Percentiles rank a stretch among this genome's conserved stretches.
Conservation (phyloP, 495 filamentous ascomycete species). For the Lichenothelia convexa region DNA sequence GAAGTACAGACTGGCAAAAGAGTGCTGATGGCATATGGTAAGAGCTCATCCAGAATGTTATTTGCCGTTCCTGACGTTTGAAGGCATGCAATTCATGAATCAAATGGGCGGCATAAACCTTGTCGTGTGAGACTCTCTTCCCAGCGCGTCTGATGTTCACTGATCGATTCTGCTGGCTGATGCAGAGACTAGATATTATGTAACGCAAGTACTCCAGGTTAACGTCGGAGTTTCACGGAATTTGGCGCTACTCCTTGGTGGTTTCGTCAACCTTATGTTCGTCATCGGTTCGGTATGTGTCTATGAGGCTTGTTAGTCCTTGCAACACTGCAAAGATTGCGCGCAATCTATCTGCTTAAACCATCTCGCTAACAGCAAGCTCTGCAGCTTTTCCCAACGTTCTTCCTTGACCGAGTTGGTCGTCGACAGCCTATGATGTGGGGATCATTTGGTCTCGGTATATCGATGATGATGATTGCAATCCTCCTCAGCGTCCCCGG, state of each 20-base stretch:
- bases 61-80: too few species aligned
- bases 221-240: constrained; percentile 17
- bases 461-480: constrained; percentile 34
- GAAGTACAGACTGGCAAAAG: constrained; percentile 32
- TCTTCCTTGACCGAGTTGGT: constrained; percentile 25
- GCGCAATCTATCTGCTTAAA: too few species aligned
- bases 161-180: background rate
- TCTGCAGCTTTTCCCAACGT: constrained; percentile 29
- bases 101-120: constrained; percentile 17
- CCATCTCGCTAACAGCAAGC: too few species aligned
- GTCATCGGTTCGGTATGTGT: constrained; percentile 25
- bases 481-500: constrained; percentile 31
- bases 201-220: constrained; percentile 12
- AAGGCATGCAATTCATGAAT: constrained; percentile 23
- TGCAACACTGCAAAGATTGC: too few species aligned
- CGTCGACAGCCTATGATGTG: constrained; percentile 39
- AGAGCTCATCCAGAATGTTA: too few species aligned
- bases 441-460: constrained; percentile 29
- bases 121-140: constrained; percentile 13
- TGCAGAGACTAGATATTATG: background rate
- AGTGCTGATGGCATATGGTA: constrained; percentile 31
- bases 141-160: background rate
- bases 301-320: too few species aligned
- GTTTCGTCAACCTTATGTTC: constrained; percentile 17
- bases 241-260: constrained; percentile 16